Percentiles rank a stretch among this genome's conserved stretches.
These are phyloP conservation scores for Dittrichia graveolens DNA, from an alignment of 129 eudicot species.

Conservation along the genomic window DNA sequence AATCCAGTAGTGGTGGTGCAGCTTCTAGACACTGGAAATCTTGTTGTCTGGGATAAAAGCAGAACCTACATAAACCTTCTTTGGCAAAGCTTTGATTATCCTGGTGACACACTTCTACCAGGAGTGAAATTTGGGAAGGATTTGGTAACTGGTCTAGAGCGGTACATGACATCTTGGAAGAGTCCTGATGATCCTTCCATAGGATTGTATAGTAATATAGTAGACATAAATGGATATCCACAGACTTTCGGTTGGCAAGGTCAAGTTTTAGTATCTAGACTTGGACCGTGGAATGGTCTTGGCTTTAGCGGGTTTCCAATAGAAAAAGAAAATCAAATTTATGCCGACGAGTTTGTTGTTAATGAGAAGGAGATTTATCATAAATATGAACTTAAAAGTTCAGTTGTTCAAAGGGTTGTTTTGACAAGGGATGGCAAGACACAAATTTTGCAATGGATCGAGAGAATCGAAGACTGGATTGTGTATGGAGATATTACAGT, in stretches of 20 bases:
- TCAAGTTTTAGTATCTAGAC: neutral
- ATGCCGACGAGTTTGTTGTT: constrained; percentile 3
- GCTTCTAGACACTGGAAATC: constrained; percentile 27
- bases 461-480: constrained; percentile 19
- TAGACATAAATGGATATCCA: constrained; percentile 37
- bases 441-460: constrained; percentile 15
- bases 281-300: constrained; percentile 36
- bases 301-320: neutral
- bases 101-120: constrained; percentile 27
- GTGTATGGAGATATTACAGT: neutral
- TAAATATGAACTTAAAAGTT: neutral
- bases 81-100: constrained; percentile 38
- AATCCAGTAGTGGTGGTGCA: neutral
- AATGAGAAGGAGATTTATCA: constrained; percentile 19
- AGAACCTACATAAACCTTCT: neutral
- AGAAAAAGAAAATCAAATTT: neutral
- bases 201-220: constrained; percentile 8
- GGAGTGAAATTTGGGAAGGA: constrained; percentile 40
- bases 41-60: constrained; percentile 5
- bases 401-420: constrained; percentile 13
- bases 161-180: constrained; percentile 31
- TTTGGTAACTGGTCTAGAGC: constrained; percentile 24
- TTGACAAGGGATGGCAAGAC: constrained; percentile 19
- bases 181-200: constrained; percentile 31
- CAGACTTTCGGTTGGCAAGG: constrained; percentile 18